Evolutionary conservation across 139 green algal genomes (phyloP).

Genomic region (Chlorella sp.): DNA sequence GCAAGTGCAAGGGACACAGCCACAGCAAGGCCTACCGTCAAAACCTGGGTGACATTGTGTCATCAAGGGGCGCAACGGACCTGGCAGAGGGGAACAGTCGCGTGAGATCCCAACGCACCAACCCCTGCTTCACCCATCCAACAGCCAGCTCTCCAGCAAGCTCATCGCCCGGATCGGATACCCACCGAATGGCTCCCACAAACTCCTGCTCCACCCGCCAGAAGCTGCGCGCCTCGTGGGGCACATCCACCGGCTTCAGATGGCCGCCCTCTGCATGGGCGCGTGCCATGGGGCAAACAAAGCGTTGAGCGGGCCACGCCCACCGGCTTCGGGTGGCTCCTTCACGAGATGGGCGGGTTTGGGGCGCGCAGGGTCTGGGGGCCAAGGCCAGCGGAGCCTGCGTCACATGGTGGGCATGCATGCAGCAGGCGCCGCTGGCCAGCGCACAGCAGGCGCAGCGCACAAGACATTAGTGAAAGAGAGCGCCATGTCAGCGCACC

Average conservation of each 20-base stretch:
- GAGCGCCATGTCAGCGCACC: background rate
- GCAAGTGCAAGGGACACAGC: background rate
- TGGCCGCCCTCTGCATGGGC: constrained; percentile 10
- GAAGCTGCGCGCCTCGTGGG: background rate
- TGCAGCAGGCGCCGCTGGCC: background rate
- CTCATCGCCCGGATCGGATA: background rate
- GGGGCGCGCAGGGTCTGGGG: no score
- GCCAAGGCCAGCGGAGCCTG: background rate
- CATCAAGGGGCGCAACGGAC: no score
- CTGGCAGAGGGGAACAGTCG: no score
- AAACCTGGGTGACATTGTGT: no score
- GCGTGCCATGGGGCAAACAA: background rate
- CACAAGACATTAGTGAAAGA: background rate
- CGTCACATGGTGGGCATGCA: background rate
- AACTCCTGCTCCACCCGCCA: constrained; percentile 52
- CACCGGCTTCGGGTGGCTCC: background rate
- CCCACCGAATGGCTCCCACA: constrained; percentile 36
- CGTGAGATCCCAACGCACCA: no score
- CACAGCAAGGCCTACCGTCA: no score
- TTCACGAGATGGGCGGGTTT: no score
- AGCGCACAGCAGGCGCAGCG: no score
- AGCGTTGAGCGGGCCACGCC: background rate
- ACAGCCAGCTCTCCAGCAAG: background rate
- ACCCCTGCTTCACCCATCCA: background rate
- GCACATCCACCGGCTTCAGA: constrained; percentile 26